A percentile compares a stretch with the other conserved stretches of the same genome.
phyloP scores from a whole-genome alignment of 2,329 filamentous ascomycete genomes.

The Nakataea oryzae region DNA sequence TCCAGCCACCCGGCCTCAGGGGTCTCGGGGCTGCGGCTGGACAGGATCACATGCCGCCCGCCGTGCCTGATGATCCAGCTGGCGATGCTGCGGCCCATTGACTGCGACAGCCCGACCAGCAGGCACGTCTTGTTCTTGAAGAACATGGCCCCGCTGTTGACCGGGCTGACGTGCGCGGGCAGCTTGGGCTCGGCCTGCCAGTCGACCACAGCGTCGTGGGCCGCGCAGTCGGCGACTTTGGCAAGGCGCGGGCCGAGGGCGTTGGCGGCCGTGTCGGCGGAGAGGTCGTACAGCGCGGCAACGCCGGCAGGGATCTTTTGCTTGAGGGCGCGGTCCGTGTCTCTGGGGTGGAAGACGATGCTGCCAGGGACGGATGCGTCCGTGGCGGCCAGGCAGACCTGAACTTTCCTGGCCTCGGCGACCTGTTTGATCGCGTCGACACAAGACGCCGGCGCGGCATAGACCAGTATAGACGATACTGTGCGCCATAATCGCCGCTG shows the following conservation, averaged over 20 bases:
- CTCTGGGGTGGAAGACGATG: not conserved
- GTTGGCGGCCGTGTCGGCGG: not conserved
- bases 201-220: not conserved
- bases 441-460: not conserved
- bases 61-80: not conserved
- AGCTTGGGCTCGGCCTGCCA: not conserved
- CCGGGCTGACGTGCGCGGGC: slow-evolving; percentile 6
- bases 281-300: not conserved
- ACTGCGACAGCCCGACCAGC: not conserved
- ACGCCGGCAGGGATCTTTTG: not conserved
- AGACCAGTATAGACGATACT: not conserved
- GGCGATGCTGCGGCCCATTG: not conserved
- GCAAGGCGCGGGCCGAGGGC: not conserved
- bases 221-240: not conserved
- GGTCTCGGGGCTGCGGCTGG: not conserved
- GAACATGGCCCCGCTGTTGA: not conserved
- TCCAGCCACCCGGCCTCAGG: not conserved
- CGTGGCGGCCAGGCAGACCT: not conserved
- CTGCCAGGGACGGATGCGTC: not conserved
- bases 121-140: not conserved
- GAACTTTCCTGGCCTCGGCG: not conserved
- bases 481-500: not conserved
- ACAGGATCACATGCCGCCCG: not conserved
- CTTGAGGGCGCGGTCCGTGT: not conserved
- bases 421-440: not conserved